These are phyloP conservation scores for Geotrichum fermentans DNA, from an alignment of 1,139 yeast genomes.

Conservation along the genomic window DNA sequence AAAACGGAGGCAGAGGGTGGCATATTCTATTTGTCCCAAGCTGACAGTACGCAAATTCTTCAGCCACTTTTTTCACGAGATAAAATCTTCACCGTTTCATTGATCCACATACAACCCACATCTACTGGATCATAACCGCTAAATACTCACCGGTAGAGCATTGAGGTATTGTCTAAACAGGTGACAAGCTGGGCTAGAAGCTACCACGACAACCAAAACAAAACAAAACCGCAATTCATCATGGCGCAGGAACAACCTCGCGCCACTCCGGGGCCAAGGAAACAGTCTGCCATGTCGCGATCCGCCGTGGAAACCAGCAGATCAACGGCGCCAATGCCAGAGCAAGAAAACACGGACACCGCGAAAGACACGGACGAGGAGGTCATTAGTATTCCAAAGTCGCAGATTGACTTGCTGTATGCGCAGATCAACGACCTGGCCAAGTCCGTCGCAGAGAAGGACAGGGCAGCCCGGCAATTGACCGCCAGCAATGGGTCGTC, in stretches of 20 bases:
- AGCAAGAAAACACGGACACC: background rate
- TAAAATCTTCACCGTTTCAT: no score
- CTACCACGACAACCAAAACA: background rate
- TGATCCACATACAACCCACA: no score
- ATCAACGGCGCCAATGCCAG: background rate
- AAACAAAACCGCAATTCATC: background rate
- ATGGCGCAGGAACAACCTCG: background rate
- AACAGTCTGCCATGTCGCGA: background rate
- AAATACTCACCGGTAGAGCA: no score
- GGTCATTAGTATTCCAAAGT: conserved; percentile 16
- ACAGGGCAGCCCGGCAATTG: background rate
- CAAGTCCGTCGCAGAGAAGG: conserved; percentile 18
- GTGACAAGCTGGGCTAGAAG: no score
- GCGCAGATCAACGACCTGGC: conserved; percentile 17
- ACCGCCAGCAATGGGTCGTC: background rate
- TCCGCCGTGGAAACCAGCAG: background rate
- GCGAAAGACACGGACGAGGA: no score
- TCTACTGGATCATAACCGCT: no score
- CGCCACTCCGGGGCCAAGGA: background rate
- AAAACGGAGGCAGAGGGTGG: no score
- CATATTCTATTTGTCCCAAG: no score
- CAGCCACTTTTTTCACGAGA: no score
- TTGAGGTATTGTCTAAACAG: no score
- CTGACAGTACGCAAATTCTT: no score
- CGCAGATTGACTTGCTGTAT: conserved; percentile 15